phyloP scores from a whole-genome alignment of 129 eudicot species.

The Flaveria trinervia region DNA sequence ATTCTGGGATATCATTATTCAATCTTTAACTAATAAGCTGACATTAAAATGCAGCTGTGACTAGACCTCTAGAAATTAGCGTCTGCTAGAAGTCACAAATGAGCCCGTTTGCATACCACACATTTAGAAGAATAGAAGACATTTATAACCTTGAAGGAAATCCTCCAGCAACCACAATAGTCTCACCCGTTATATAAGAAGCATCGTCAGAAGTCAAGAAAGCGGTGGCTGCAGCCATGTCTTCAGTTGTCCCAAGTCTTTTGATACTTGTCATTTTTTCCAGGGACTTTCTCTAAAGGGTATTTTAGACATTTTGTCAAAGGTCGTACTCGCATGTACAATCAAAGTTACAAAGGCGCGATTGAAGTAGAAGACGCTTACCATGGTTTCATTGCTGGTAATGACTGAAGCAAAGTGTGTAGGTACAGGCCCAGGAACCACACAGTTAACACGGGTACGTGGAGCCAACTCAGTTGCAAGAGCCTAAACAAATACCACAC shows the following conservation, averaged over 20 bases:
- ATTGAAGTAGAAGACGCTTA: conserved; percentile 37
- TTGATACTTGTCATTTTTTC: conserved; percentile 62
- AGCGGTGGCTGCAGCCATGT: conserved; percentile 93
- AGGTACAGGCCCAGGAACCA: conserved; percentile 93
- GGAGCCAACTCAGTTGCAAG: conserved; percentile 92
- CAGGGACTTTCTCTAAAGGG: conserved; percentile 50
- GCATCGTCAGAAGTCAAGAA: conserved; percentile 93
- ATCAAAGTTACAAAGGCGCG: background rate
- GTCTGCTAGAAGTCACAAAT: background rate
- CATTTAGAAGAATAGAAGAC: background rate
- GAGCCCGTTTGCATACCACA: background rate
- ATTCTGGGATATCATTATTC: too few relatives aligned
- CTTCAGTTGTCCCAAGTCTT: conserved; percentile 89
- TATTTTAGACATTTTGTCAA: background rate
- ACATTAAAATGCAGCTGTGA: too few relatives aligned
- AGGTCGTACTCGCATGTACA: background rate
- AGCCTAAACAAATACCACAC: conserved; percentile 49
- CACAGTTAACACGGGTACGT: conserved; percentile 84
- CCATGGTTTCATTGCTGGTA: conserved; percentile 43
- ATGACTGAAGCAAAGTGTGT: conserved; percentile 73
- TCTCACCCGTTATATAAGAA: conserved; percentile 91
- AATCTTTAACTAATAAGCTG: too few relatives aligned
- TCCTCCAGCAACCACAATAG: conserved; percentile 89
- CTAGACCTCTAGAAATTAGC: too few relatives aligned
- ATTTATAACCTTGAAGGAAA: conserved; percentile 66